A percentile compares a stretch with the other conserved stretches of the same genome.
Evolutionary conservation across 345 rosid genomes (phyloP).

Genomic region (Clausena lansium): DNA sequence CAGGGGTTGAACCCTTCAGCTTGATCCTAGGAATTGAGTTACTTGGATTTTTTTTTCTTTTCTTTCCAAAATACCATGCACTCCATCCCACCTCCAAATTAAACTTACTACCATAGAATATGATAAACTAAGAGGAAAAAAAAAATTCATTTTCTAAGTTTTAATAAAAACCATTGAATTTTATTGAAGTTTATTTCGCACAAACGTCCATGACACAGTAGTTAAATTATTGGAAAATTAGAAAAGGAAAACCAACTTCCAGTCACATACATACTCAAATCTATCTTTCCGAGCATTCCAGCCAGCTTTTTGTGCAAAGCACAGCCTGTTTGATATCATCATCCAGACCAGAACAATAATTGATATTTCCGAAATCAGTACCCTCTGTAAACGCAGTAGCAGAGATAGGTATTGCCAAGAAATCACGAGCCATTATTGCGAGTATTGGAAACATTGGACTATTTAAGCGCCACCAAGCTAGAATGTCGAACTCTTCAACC

Average conservation of each 20-base stretch:
- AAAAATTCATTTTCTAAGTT: no score
- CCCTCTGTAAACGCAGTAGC: not conserved
- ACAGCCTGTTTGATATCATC: not conserved
- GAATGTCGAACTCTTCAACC: not conserved
- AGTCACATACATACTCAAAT: not conserved
- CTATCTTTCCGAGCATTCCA: not conserved
- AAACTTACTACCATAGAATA: no score
- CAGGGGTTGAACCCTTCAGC: no score
- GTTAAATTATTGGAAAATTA: not conserved
- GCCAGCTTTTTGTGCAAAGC: not conserved
- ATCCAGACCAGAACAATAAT: not conserved
- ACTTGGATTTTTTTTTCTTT: no score
- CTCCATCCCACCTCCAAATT: no score
- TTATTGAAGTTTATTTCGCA: no score
- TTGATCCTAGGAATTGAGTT: no score
- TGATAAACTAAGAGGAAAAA: no score
- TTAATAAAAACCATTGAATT: no score
- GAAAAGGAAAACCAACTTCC: not conserved
- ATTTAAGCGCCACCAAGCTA: conserved; percentile 15
- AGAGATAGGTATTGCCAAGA: conserved; percentile 12
- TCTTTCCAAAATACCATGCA: no score
- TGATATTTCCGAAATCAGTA: not conserved
- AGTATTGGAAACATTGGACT: not conserved
- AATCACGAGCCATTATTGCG: conserved; percentile 11
- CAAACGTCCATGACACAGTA: no score